Base-by-base conservation (phyloP, 139 green algal species). In the Gonium pectorale region DNA sequence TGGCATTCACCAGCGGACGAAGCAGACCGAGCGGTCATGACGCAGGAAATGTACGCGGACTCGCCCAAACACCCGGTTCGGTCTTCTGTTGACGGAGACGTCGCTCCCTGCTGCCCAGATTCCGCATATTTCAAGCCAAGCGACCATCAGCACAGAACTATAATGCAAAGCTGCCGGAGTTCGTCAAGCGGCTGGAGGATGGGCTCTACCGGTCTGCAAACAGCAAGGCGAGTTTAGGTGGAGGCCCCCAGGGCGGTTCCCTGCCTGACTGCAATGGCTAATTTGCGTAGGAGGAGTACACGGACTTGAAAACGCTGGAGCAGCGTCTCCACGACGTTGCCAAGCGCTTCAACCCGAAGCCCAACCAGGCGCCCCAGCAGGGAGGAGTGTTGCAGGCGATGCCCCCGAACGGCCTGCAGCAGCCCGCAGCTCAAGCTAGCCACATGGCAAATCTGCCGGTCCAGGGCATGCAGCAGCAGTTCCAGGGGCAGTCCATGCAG, bases 101-200 rank as follows among this genome's bases (percentile, higher is more conserved):
- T 40, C 43, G 33, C 44, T 70, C n/a, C 22, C 5, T 46, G 21
- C 64, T 8, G 29, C 44, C 62, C 80, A 63, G 52, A 79, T 79
- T n/a, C 75, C 52, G 54, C 22, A 79, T 87, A 64, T 85, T 86
- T 54, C 86, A 91, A 74, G 81, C 31, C 52, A 83, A 77, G 59
- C 91, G 60, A 85, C 90, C 86, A 38, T 73, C n/a, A 64, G 74
- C 24, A n/a, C 75, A 87, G 64, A 82, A 90, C 40, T 93, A 86
- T 79, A 74, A 86, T 33, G 31, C 90, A 54, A 98, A 96, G 88
- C 89, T 98, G 13, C 95, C 95, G 26, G 94, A 98, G 66, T 98
- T 98, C 83, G 92, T 97, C 0, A 90, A 89, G 68, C 86, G 94
- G 60, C 88, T 98, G 31, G 96, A 98, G 69, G 93, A 96, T 43